Base-by-base conservation (phyloP, 1,284 basidiomycete species). In the Cutaneotrichosporon arboriforme region DNA sequence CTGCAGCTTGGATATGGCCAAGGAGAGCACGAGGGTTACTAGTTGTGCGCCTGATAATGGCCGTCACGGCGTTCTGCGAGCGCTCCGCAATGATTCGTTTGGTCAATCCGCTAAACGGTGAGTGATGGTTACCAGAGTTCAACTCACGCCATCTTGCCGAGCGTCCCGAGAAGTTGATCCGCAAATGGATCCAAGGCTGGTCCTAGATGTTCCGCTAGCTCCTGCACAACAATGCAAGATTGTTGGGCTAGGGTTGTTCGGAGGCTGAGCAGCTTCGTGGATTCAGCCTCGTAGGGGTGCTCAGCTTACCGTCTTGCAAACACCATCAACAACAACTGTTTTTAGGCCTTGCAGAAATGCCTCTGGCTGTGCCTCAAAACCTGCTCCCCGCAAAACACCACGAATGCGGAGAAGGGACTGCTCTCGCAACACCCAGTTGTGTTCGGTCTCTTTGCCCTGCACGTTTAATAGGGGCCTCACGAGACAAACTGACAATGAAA, bases 381-480 rank as follows among this genome's bases (percentile, higher is more conserved):
- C 86, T 43, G 87, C 85, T 23, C 87, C 90, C 61, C 85, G 87
- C 57, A 99, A 74, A 88, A 98, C 92, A 7, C 94, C 93, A 45
- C 96, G 82, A 10, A 98, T 84, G 15, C 84, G 81, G 44, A 84
- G 79, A 54, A 97, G 80, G 13, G 86, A 80, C 57, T 81, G 83
- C 60, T 99, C 94, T 58, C 94, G 82, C 21, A 80, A 77, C 39
- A 83, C 80, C 94, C 94, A 99, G 67, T 99, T 99, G 64, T 94
- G 89, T 68, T 98, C 94, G 0, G 88, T 90, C 76, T 99, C 96
- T 75, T 85, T 96, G 15, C 91, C 92, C 84, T 91, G 59, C 42
- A 52, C 59, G n/a, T 31, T n/a, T n/a, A n/a, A n/a, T 26, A 46
- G 48, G 18, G 43, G 46, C 37, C 36, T 37, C 35, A 54, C 36